Evolutionary conservation across 257 asterid species (phyloP).

Genomic region (Capsicum baccatum): DNA sequence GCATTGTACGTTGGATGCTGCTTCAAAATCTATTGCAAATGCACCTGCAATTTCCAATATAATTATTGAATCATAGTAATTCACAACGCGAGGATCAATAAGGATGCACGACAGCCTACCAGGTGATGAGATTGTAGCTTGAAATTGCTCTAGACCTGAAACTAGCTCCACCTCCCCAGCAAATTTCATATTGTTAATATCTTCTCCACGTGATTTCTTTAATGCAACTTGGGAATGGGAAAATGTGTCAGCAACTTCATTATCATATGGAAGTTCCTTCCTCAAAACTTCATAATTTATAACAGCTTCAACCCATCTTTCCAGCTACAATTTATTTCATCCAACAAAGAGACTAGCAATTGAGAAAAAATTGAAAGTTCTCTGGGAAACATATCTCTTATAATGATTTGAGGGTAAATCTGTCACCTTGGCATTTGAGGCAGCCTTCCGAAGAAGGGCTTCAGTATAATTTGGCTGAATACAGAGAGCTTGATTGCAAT

Average conservation of each 20-base stretch:
- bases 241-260: constrained; percentile 76
- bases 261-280: constrained; percentile 68
- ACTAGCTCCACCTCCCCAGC: constrained; percentile 82
- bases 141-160: constrained; percentile 73
- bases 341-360: not conserved
- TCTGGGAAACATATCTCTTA: not conserved
- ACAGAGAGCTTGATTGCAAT: constrained; percentile 70
- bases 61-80: constrained; percentile 32
- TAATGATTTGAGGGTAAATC: not conserved
- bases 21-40: constrained; percentile 70
- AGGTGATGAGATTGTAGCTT: constrained; percentile 75
- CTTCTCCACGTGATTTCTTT: constrained; percentile 82
- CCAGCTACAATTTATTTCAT: constrained; percentile 59
- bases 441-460: constrained; percentile 76
- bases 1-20: constrained; percentile 57
- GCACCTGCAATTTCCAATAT: constrained; percentile 59
- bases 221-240: constrained; percentile 77
- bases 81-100: not conserved
- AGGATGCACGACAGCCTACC: constrained; percentile 46
- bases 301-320: constrained; percentile 84
- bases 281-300: constrained; percentile 77
- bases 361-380: not conserved
- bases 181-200: constrained; percentile 70
- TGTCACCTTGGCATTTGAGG: constrained; percentile 63
- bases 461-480: constrained; percentile 67